A percentile compares a stretch with the other conserved stretches of the same genome.
These are phyloP conservation scores for Babesia ovis DNA, from an alignment of 169 alveolate genomes.

Conservation along the genomic window DNA sequence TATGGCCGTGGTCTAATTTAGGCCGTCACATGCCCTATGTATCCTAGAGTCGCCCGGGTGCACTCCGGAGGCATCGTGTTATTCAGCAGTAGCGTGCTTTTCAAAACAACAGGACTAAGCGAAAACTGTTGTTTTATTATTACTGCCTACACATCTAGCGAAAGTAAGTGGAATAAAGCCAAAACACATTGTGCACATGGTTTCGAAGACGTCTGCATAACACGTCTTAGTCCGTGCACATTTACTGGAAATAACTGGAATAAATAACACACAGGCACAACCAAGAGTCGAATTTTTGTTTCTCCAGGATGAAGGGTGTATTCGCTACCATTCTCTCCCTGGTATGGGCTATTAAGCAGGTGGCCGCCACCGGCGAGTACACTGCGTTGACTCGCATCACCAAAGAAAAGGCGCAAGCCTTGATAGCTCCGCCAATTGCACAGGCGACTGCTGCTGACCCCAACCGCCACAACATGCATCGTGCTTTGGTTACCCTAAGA, in stretches of 20 bases:
- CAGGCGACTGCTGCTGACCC: slow-evolving; percentile 20
- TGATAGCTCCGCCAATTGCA: not conserved
- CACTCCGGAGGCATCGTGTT: not conserved
- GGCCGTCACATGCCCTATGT: slow-evolving; percentile 4
- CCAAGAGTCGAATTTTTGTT: too few species aligned
- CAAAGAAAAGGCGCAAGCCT: not conserved
- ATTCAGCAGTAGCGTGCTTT: not conserved
- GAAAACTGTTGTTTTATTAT: not conserved
- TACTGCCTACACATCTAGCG: not conserved
- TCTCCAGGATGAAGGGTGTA: slow-evolving; percentile 2
- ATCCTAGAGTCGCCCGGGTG: slow-evolving; percentile 5
- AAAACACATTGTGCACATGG: not conserved
- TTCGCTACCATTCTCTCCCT: not conserved
- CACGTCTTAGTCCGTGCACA: not conserved
- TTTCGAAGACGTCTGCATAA: not conserved
- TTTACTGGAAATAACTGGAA: not conserved
- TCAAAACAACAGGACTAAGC: not conserved
- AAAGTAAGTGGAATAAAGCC: not conserved
- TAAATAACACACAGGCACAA: too few species aligned
- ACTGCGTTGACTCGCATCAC: not conserved
- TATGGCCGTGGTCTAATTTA: not conserved
- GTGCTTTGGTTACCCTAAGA: not conserved
- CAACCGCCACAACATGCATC: slow-evolving; percentile 2
- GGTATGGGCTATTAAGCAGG: not conserved
- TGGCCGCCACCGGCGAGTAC: not conserved